phyloP scores from a whole-genome alignment of 768 basidiomycete genomes.

The Cystobasidium ongulense region DNA sequence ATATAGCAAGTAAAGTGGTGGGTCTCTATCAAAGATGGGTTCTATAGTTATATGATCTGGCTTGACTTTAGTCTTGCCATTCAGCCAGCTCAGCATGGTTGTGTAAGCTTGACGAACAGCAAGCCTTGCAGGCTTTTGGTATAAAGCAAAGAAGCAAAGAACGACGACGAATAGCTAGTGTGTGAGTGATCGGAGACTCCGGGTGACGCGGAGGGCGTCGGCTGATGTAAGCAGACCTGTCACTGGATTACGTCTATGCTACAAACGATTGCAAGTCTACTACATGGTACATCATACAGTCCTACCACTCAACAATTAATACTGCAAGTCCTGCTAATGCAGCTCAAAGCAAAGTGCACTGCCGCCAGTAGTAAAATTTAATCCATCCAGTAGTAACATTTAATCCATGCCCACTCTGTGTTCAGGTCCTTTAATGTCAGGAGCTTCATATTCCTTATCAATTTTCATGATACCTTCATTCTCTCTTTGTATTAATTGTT shows the following conservation, averaged over 20 bases:
- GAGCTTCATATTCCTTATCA: conserved; percentile 5
- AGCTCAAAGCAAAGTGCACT: too few species aligned
- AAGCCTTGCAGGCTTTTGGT: neutral
- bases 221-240: too few species aligned
- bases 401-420: neutral
- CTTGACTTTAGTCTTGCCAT: neutral
- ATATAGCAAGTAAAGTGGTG: conserved; percentile 8
- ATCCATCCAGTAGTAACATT: too few species aligned
- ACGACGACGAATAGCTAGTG: too few species aligned
- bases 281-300: too few species aligned
- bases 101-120: neutral
- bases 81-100: conserved; percentile 2
- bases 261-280: too few species aligned
- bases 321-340: too few species aligned
- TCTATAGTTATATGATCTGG: neutral
- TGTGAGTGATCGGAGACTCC: too few species aligned
- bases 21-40: neutral
- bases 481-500: conserved; percentile 1
- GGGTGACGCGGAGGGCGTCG: too few species aligned
- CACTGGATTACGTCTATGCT: neutral
- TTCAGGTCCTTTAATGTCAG: neutral
- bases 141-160: neutral
- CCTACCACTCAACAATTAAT: too few species aligned
- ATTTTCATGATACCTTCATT: neutral
- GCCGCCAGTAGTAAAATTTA: too few species aligned